Base-by-base conservation (phyloP, 2,329 filamentous ascomycete species). In the Calonectria leucothoes region DNA sequence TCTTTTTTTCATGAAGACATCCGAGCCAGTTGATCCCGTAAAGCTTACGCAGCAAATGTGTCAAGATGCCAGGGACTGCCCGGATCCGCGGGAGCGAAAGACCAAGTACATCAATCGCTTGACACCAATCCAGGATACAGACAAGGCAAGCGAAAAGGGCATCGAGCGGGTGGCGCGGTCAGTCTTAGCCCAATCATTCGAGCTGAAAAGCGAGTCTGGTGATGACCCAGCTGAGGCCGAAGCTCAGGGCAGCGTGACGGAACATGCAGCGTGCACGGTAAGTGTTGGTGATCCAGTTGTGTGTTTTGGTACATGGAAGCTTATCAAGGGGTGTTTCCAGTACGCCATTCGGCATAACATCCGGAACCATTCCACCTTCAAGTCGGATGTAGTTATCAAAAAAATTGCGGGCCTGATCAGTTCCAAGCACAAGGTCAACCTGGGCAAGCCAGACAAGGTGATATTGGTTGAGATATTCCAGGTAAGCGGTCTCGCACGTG, bases 311-410 rank as follows among this genome's bases (percentile, higher is more conserved):
- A 33, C 55, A 15, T 27, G 27, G 37, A 71, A 57, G 64, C 76
- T 81, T 68, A 80, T 73, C 25, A 70, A 71, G 45, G 57, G 17
- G 23, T 31, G 33, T 35, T 33, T 63, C 14, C 74, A 96, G 94
- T 97, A 95, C 84, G 94, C 94, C n/a, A 96, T 97, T 77, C 91
- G 94, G 55, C 91, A 93, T n/a, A 93, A 91, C 17, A 91, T 95
- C 74, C 92, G 94, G 69, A 94, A 94, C 80, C 93, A 96, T 84
- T 92, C 88, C 77, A 88, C 88, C 4, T 87, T 96, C 74, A 93
- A 90, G 77, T 90, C 94, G 72, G 90, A 93, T 75, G 87, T 87
- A 23, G 88, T 96, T 63, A 96, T 97, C 83, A 91, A 93, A 79
- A 90, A 89, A 75, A 89, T 96, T 75, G 94, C 94, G 6, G 86